Evolutionary conservation across 2,329 filamentous ascomycete species (phyloP).

Genomic region (Lojkania enalia): DNA sequence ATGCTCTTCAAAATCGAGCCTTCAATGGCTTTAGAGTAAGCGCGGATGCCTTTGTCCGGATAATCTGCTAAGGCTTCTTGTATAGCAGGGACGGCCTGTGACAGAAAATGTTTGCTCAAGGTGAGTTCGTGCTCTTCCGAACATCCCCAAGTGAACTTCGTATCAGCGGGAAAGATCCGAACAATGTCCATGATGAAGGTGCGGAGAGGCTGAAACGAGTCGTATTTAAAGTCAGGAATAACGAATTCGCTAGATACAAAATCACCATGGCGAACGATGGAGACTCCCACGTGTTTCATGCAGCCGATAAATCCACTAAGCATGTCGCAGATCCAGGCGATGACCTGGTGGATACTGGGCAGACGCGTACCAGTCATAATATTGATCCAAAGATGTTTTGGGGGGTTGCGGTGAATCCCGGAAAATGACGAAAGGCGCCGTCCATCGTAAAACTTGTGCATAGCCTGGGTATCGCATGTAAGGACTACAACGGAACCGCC

Average conservation of each 20-base stretch:
- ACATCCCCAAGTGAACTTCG: constrained; percentile 1
- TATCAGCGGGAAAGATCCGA: not conserved
- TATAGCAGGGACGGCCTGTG: not conserved
- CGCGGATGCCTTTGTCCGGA: not conserved
- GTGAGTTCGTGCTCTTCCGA: not conserved
- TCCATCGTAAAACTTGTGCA: not conserved
- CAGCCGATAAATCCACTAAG: not conserved
- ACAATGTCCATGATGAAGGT: not conserved
- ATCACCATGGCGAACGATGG: constrained; percentile 5
- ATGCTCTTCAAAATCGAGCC: too few species aligned
- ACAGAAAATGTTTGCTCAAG: not conserved
- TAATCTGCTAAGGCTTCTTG: not conserved
- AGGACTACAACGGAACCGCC: not conserved
- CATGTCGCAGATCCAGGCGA: not conserved
- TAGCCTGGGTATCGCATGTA: not conserved
- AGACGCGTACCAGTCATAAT: constrained; percentile 8
- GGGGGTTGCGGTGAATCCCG: not conserved
- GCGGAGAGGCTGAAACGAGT: not conserved
- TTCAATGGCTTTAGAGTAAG: not conserved
- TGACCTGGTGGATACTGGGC: not conserved
- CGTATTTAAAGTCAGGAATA: constrained; percentile 1
- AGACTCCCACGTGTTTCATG: constrained; percentile 1
- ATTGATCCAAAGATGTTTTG: constrained; percentile 3
- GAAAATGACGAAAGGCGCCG: not conserved
- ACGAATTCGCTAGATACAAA: not conserved